Percentiles rank a stretch among this genome's conserved stretches.
Conservation (phyloP, 306 rosid genomes). For the Trichosanthes cucumerina region DNA sequence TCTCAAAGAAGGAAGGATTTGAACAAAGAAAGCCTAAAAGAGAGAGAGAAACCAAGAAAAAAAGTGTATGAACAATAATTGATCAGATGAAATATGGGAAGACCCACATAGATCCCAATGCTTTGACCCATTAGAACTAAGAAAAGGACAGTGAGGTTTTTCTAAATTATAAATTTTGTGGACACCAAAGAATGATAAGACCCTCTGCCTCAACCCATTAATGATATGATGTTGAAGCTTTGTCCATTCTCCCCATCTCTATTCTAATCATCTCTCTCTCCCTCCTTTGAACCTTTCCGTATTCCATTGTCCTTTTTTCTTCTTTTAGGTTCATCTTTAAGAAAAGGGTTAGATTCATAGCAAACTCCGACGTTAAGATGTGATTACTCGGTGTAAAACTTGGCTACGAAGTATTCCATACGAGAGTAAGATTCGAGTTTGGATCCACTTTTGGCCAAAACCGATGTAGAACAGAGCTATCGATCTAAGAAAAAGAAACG, state of each 20-base stretch:
- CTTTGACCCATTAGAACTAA: neutral
- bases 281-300: neutral
- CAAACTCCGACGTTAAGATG: neutral
- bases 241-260: neutral
- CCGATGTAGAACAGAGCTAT: neutral
- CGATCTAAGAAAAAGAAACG: neutral
- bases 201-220: neutral
- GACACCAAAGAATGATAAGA: neutral
- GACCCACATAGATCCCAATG: neutral
- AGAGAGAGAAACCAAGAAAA: neutral
- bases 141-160: neutral
- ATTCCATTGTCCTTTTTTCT: neutral
- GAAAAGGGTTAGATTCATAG: neutral
- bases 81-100: neutral
- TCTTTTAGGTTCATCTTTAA: neutral
- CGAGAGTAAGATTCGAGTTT: neutral
- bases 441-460: neutral
- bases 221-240: conserved; percentile 3
- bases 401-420: neutral
- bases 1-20: neutral
- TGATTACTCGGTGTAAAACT: neutral
- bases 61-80: neutral
- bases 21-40: neutral
- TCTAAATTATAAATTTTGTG: neutral
- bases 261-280: neutral